Base-by-base conservation (phyloP, 805 yeast species). In the Myxozyma geophila region DNA sequence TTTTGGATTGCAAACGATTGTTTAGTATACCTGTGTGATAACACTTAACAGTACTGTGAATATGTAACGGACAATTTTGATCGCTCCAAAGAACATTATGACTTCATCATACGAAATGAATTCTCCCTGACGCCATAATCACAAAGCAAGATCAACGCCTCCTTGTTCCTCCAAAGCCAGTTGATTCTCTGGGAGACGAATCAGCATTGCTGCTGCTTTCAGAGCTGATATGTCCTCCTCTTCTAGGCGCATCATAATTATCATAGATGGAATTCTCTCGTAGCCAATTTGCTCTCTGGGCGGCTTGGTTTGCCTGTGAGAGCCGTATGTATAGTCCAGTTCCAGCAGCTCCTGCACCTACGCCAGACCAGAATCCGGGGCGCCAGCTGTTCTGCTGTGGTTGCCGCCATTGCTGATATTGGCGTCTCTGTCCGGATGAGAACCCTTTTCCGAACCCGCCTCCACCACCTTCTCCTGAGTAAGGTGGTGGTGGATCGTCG, bases 331-430 rank as follows among this genome's bases (percentile, higher is more conserved):
- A 57, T 17, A 60, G 37, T n/a, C 55, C 33, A 7, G 60, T 39
- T 2, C 64, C 67, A 9, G 47, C 46, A 9, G 63, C 67, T 10
- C 67, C 68, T 1, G 67, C 59, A 21, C 67, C 68, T 12, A 65
- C 15, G 1, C 68, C 68, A 15, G 67, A 23, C 68, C 68, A 65
- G 43, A 65, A 65, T 13, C 68, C 68, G 7, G 68, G 68, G 3
- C 60, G 43, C 68, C 68, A 65, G 9, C 17, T 37, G 8, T 54
- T 54, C 17, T 49, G 47, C 37, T 60, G 60, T 7, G 50, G 41
- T 28, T 52, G 54, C 19, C 47, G 61, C 65, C 62, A 57, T 37
- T 55, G 57, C 17, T 33, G 37, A 5, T 54, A 55, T 44, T 57
- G 62, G 17, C 17, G 53, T 19, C 36, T 12, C 49, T 64, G 67